Conservation (phyloP, 164 flowering plant species). For the Chimonanthus salicifolius region DNA sequence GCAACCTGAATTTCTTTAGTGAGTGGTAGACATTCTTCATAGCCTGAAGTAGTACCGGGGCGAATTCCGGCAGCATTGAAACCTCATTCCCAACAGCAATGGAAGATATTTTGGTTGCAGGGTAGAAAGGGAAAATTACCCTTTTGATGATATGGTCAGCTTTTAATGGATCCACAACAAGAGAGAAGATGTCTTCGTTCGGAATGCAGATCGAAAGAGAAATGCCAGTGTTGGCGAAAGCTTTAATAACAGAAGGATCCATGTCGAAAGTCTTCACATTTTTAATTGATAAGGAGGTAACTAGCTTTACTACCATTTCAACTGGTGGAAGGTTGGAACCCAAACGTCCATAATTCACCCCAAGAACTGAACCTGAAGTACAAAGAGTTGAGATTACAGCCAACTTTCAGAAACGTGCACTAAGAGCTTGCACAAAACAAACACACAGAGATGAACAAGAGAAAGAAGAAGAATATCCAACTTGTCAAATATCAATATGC, state of each 20-base stretch:
- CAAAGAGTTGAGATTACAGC: not conserved
- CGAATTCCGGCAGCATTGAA: slow-evolving; percentile 8
- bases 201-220: slow-evolving; percentile 5
- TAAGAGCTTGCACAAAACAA: not conserved
- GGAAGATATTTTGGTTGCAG: not conserved
- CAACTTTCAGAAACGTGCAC: not conserved
- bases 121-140: not conserved
- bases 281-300: slow-evolving; percentile 1
- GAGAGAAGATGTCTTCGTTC: slow-evolving; percentile 5
- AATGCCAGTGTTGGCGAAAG: slow-evolving; percentile 2
- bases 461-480: not conserved
- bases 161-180: slow-evolving; percentile 1
- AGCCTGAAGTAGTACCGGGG: slow-evolving; percentile 1
- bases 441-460: not conserved
- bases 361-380: not conserved
- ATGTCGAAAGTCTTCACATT: slow-evolving; percentile 10
- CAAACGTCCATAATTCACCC: slow-evolving; percentile 9
- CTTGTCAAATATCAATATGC: not conserved
- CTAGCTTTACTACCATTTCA: not conserved
- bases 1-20: not conserved
- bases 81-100: slow-evolving; percentile 10
- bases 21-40: slow-evolving; percentile 2
- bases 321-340: slow-evolving; percentile 4
- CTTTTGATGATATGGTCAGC: not conserved
- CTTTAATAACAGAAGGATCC: slow-evolving; percentile 2